Conservation (phyloP, 306 rosid genomes). For the Prunus padus region DNA sequence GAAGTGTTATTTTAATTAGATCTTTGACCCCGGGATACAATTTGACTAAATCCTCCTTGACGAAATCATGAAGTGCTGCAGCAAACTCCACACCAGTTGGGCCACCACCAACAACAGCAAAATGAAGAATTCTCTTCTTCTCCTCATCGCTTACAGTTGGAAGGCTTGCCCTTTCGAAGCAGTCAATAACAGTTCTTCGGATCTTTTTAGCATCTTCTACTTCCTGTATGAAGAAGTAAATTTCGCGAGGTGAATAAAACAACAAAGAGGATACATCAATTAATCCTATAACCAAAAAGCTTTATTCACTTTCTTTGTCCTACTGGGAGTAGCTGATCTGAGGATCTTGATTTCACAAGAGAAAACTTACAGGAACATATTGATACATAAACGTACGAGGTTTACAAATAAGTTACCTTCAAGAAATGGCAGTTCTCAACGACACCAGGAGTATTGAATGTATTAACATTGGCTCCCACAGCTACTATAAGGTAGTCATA, state of each 20-base stretch:
- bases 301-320: background rate
- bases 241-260: conserved; percentile 19
- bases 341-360: background rate
- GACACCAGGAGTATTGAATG: conserved; percentile 97
- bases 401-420: conserved; percentile 51
- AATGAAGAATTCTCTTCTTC: conserved; percentile 88
- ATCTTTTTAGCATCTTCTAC: conserved; percentile 98
- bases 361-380: background rate
- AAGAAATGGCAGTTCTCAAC: conserved; percentile 88
- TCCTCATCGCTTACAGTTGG: conserved; percentile 77
- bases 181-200: conserved; percentile 84
- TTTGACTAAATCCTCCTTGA: conserved; percentile 71
- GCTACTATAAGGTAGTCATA: conserved; percentile 75
- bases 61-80: conserved; percentile 92
- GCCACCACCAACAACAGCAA: conserved; percentile 98
- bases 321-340: background rate
- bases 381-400: background rate
- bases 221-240: conserved; percentile 52
- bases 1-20: conserved; percentile 74
- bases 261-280: conserved; percentile 4
- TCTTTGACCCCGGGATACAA: conserved; percentile 76
- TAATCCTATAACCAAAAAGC: background rate
- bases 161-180: conserved; percentile 89
- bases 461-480: conserved; percentile 90
- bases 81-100: conserved; percentile 99